These are phyloP conservation scores for Pleurotus giganteus DNA, from an alignment of 768 basidiomycete species.

Conservation along the genomic window DNA sequence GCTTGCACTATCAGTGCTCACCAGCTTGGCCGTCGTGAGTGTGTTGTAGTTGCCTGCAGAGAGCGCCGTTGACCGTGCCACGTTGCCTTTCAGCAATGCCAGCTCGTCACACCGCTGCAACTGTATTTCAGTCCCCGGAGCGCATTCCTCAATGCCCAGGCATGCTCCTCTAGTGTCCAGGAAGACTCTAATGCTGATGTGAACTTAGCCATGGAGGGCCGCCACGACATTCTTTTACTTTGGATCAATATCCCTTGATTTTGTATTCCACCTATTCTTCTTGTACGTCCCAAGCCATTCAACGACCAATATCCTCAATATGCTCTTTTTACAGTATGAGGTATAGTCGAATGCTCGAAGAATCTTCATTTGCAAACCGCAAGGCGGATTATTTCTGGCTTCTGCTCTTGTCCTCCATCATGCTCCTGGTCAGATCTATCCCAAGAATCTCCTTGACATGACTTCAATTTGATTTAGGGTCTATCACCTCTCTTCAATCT, in stretches of 20 bases:
- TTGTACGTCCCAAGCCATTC: constrained; percentile 63
- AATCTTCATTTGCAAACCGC: constrained; percentile 89
- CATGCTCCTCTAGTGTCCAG: constrained; percentile 24
- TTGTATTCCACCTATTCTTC: constrained; percentile 97
- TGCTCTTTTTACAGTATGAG: constrained; percentile 73
- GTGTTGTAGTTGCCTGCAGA: background rate
- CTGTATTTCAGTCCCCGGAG: constrained; percentile 91
- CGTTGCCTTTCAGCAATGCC: constrained; percentile 70
- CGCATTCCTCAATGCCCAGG: constrained; percentile 80
- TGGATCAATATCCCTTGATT: constrained; percentile 89
- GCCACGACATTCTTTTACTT: constrained; percentile 96
- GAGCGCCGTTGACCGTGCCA: background rate
- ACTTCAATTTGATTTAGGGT: constrained; percentile 36
- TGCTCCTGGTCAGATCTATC: constrained; percentile 72
- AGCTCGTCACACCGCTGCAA: constrained; percentile 86
- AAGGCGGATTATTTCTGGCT: constrained; percentile 97
- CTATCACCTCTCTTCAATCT: constrained; percentile 88
- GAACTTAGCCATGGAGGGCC: constrained; percentile 75
- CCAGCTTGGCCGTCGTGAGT: constrained; percentile 86
- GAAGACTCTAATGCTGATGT: constrained; percentile 12
- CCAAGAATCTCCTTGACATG: background rate
- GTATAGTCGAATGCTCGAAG: constrained; percentile 95
- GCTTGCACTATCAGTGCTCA: constrained; percentile 75
- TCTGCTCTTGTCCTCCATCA: constrained; percentile 74
- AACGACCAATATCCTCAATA: background rate